These are phyloP conservation scores for Novymonas esmeraldas DNA, from an alignment of 208 protist genomes.

Conservation along the genomic window DNA sequence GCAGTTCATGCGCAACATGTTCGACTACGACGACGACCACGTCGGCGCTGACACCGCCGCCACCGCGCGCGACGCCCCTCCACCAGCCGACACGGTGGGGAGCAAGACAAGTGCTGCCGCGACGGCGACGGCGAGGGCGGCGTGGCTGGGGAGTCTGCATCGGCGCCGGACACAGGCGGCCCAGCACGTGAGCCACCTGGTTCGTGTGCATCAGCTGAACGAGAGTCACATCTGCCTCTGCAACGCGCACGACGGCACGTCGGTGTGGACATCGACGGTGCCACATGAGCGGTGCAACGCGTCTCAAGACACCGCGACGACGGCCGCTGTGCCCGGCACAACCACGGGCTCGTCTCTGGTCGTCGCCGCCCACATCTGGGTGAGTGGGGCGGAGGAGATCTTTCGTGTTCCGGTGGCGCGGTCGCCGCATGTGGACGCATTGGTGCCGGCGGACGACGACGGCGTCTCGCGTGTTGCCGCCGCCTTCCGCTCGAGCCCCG, in stretches of 20 bases:
- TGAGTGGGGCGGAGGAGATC: slow-evolving; percentile 18
- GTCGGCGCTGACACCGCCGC: too few species aligned
- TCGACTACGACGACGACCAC: slow-evolving; percentile 34
- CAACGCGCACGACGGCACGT: slow-evolving; percentile 14
- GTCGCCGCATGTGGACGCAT: neutral
- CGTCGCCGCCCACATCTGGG: slow-evolving; percentile 25
- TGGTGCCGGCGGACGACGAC: neutral
- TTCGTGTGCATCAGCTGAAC: slow-evolving; percentile 24
- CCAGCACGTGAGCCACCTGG: slow-evolving; percentile 16
- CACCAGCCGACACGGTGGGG: too few species aligned
- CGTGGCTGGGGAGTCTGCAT: neutral
- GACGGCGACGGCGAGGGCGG: neutral
- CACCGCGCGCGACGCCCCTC: too few species aligned
- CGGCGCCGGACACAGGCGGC: slow-evolving; percentile 13
- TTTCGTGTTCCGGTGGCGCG: slow-evolving; percentile 26
- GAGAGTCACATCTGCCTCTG: slow-evolving; percentile 22
- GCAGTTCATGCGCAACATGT: slow-evolving; percentile 39
- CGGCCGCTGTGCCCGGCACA: neutral
- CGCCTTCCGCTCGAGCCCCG: too few species aligned
- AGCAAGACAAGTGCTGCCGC: too few species aligned
- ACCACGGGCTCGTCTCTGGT: neutral
- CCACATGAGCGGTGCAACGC: neutral
- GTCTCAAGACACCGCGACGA: neutral
- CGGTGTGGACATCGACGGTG: slow-evolving; percentile 20
- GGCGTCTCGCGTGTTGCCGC: neutral